Evolutionary conservation across 2,329 filamentous ascomycete genomes (phyloP), one percentile per base, ranked within the genome.

Genomic region (Colletotrichum euphorbiae): DNA sequence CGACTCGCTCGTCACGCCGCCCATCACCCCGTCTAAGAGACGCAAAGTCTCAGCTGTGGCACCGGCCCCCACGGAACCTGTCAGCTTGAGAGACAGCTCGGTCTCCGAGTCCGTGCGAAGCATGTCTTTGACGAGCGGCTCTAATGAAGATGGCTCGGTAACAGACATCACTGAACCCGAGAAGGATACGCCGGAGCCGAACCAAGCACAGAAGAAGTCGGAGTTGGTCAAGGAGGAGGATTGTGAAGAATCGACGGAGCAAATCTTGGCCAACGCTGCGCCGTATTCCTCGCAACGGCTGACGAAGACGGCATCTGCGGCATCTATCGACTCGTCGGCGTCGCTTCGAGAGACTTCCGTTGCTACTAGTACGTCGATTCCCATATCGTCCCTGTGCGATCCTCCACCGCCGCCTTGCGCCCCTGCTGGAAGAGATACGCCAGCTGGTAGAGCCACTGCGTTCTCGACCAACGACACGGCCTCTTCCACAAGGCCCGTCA

Each of bases 21-120:
- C 87, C 0, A 78, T 84, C 12, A 89, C 87, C 0, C 87, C 87
- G 0, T 79, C 84, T 0, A 89, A 89, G 73, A 82, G 79, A 65
- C 76, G 80, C 12, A 87, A 84, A 73, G 76, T 75, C 4, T 71
- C 72, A 2, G 71, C 75, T 4, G 77, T 52, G 42, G 33, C 31
- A 28, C 57, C 48, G n/a, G 54, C 9, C 15, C 33, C 61, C 19
- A 17, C 42, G 6, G 67, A 57, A 31, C 69, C 74, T 1, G 74
- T 73, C 2, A 74, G 77, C 13, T 82, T 81, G 0, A 77, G 80
- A 36, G 78, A 73, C 17, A 81, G 78, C 66, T 85, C 82, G 4
- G 77, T 76, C 6, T 74, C 74, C 0, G 74, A 75, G 17, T 77
- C 72, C n/a, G 69, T 62, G 40, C 75, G 68, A 43, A 76, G 72